These are phyloP conservation scores for Fusarium sulawesiense DNA, from an alignment of 2,329 filamentous ascomycete species.

Conservation along the genomic window DNA sequence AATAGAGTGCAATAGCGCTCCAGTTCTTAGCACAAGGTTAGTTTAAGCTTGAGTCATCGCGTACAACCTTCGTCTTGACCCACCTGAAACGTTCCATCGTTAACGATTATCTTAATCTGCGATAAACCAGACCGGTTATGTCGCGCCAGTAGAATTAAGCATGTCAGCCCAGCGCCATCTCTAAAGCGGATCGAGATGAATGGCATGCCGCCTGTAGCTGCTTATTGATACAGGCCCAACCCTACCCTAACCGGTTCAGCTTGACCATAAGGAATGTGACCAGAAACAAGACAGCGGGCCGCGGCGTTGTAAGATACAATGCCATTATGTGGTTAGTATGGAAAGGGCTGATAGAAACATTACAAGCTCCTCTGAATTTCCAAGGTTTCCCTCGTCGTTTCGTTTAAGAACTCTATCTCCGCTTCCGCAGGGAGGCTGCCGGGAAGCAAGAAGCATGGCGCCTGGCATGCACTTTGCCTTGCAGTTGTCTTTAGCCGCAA, in stretches of 20 bases:
- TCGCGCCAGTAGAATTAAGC: not conserved
- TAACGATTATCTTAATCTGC: not conserved
- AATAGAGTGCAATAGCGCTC: too few species aligned
- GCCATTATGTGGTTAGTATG: not conserved
- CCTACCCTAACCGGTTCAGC: not conserved
- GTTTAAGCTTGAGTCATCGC: not conserved
- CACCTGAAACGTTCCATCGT: not conserved
- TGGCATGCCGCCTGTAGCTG: too few species aligned
- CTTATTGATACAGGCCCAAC: not conserved
- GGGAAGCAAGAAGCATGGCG: not conserved
- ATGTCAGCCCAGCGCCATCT: not conserved
- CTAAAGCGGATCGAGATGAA: not conserved
- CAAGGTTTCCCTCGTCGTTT: not conserved
- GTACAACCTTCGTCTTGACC: not conserved
- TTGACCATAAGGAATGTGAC: not conserved
- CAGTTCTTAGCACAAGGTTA: not conserved
- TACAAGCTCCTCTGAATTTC: not conserved
- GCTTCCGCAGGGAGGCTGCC: not conserved
- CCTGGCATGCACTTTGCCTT: constrained; percentile 1
- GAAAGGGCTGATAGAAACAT: not conserved
- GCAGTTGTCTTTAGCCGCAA: not conserved
- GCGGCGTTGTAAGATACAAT: not conserved
- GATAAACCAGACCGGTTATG: not conserved
- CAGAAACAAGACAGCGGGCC: not conserved
- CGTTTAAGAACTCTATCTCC: not conserved